Conservation (phyloP, 2,329 filamentous ascomycete genomes). For the Hyphodiscus sp. region DNA sequence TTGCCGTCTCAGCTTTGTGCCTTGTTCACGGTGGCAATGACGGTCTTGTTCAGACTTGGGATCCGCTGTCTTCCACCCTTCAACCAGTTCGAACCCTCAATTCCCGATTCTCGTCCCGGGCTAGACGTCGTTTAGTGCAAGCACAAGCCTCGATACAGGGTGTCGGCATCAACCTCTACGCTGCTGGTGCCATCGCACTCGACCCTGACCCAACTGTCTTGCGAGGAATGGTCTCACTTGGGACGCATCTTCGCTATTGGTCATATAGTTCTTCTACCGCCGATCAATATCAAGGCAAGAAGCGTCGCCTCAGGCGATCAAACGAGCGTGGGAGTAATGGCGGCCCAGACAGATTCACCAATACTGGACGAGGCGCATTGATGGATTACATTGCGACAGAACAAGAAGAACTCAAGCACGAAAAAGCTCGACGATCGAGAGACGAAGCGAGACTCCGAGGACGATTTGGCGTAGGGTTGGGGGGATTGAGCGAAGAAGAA, state of each 20-base stretch:
- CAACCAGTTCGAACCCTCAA: conserved; percentile 82
- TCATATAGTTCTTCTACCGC: conserved; percentile 78
- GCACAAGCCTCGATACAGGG: conserved; percentile 61
- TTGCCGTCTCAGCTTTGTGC: conserved; percentile 80
- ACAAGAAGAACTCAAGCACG: conserved; percentile 68
- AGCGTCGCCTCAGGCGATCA: conserved; percentile 69
- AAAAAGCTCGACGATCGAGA: conserved; percentile 59
- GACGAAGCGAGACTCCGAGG: conserved; percentile 66
- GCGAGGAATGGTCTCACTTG: conserved; percentile 80
- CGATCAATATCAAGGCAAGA: conserved; percentile 67
- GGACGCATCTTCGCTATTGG: conserved; percentile 87
- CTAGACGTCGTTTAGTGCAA: conserved; percentile 67
- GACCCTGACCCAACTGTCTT: conserved; percentile 83
- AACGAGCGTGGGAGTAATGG: conserved; percentile 52
- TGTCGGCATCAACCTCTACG: conserved; percentile 68
- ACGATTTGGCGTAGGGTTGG: conserved; percentile 78
- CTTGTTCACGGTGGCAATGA: conserved; percentile 91
- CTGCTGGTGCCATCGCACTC: conserved; percentile 75
- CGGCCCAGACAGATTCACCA: conserved; percentile 48
- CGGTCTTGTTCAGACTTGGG: conserved; percentile 93
- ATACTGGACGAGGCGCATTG: conserved; percentile 62
- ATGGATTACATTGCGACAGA: conserved; percentile 84
- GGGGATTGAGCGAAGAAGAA: conserved; percentile 59
- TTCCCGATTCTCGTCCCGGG: conserved; percentile 73
- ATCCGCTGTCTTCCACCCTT: conserved; percentile 75